Percentiles rank a stretch among this genome's conserved stretches.
phyloP scores from a whole-genome alignment of 208 protist genomes.

The Herpetomonas samuelpessoai region DNA sequence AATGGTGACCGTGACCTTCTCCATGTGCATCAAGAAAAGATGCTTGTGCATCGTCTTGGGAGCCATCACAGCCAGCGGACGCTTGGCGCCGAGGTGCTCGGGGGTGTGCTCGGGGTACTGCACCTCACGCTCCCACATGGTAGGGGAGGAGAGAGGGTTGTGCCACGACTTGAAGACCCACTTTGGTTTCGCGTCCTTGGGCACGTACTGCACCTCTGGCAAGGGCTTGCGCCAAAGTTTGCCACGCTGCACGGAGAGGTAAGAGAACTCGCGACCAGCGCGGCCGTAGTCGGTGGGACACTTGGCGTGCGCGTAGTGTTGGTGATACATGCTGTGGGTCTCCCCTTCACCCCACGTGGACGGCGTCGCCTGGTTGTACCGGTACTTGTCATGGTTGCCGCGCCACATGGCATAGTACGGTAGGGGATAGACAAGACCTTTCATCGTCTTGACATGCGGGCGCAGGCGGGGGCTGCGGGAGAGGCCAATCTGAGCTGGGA shows the following conservation, averaged over 20 bases:
- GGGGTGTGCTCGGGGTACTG: slow-evolving; percentile 89
- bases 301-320: slow-evolving; percentile 90
- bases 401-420: slow-evolving; percentile 91
- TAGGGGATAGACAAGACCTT: slow-evolving; percentile 80
- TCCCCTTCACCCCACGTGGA: slow-evolving; percentile 80
- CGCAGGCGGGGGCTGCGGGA: slow-evolving; percentile 81
- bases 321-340: slow-evolving; percentile 79
- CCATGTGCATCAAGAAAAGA: slow-evolving; percentile 89
- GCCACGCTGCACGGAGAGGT: slow-evolving; percentile 63
- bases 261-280: slow-evolving; percentile 82
- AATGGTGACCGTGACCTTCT: slow-evolving; percentile 83
- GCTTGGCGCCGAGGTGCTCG: slow-evolving; percentile 81
- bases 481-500: slow-evolving; percentile 64
- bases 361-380: slow-evolving; percentile 76
- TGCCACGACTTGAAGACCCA: slow-evolving; percentile 93
- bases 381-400: slow-evolving; percentile 87
- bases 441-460: slow-evolving; percentile 57
- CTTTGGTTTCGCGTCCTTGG: slow-evolving; percentile 59
- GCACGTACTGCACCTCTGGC: slow-evolving; percentile 82
- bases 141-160: slow-evolving; percentile 63
- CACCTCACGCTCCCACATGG: slow-evolving; percentile 89
- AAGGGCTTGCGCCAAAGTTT: slow-evolving; percentile 81
- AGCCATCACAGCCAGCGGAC: slow-evolving; percentile 78
- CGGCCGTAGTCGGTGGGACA: slow-evolving; percentile 88
- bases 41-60: slow-evolving; percentile 78